Evolutionary conservation across 495 filamentous ascomycete species (phyloP).

Genomic region (Talaromyces liani): DNA sequence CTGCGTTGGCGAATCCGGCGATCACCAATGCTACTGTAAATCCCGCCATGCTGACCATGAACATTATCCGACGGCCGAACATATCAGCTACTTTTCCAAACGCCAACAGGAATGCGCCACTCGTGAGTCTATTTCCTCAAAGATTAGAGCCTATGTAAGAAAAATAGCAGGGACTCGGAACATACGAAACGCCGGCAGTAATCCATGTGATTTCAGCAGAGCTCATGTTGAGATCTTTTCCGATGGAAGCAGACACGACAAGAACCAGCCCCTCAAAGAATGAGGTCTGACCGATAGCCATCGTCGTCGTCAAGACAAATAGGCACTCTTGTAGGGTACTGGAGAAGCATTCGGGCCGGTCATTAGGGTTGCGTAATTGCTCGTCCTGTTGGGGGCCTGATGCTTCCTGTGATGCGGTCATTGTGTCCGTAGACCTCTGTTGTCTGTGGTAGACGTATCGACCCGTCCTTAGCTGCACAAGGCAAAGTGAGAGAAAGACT

Average conservation of each 20-base stretch:
- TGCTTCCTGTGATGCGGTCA: neutral
- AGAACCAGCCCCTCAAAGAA: constrained; percentile 52
- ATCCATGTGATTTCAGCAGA: constrained; percentile 67
- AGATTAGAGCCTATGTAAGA: neutral
- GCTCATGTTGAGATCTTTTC: constrained; percentile 54
- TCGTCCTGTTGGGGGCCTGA: neutral
- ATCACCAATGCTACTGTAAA: constrained; percentile 50
- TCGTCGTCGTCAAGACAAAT: constrained; percentile 57
- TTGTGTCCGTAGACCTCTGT: neutral
- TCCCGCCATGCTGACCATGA: constrained; percentile 58
- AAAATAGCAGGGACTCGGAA: constrained; percentile 8
- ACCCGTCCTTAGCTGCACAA: neutral
- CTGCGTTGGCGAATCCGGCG: constrained; percentile 54
- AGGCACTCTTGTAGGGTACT: constrained; percentile 57
- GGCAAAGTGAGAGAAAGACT: neutral
- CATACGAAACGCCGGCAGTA: constrained; percentile 49
- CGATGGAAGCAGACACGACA: constrained; percentile 59
- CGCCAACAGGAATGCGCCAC: constrained; percentile 64
- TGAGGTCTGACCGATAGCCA: constrained; percentile 57
- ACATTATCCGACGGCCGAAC: constrained; percentile 63
- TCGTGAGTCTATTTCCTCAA: constrained; percentile 44
- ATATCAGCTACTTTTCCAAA: constrained; percentile 69
- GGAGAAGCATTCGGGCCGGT: constrained; percentile 50
- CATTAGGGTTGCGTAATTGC: constrained; percentile 5
- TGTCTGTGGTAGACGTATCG: neutral